These are phyloP conservation scores for Erythrobasidium hasegawianum DNA, from an alignment of 1,284 basidiomycete species.

Conservation along the genomic window DNA sequence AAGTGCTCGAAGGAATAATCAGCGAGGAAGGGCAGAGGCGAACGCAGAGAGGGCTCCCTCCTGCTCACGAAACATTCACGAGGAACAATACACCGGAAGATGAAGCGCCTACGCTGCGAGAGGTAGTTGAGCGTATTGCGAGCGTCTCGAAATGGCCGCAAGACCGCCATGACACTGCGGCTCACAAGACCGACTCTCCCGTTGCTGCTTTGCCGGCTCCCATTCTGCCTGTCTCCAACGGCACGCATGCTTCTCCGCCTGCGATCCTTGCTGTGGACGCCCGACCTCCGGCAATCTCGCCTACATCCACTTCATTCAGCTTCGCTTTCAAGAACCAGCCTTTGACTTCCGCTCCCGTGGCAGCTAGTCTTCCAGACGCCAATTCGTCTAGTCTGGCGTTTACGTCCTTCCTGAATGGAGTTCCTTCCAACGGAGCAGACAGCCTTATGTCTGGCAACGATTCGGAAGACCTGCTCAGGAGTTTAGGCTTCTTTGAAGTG, in stretches of 20 bases:
- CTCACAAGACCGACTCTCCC: too few species aligned
- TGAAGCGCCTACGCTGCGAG: conserved; percentile 23
- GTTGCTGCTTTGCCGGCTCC: too few species aligned
- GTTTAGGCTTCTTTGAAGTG: conserved; percentile 33
- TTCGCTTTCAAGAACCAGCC: too few species aligned
- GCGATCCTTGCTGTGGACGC: background rate
- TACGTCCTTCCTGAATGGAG: background rate
- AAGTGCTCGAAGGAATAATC: conserved; percentile 28
- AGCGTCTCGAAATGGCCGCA: conserved; percentile 25
- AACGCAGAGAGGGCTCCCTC: conserved; percentile 16
- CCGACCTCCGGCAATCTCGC: conserved; percentile 1
- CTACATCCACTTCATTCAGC: conserved; percentile 2
- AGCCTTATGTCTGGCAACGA: conserved; percentile 16
- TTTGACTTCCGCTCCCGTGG: too few species aligned
- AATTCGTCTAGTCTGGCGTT: background rate
- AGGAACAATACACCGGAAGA: conserved; percentile 25
- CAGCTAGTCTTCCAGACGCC: too few species aligned
- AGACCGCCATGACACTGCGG: conserved; percentile 1
- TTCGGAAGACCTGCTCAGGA: conserved; percentile 26
- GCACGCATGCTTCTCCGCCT: background rate
- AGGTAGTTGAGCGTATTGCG: conserved; percentile 28
- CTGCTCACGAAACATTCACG: conserved; percentile 22
- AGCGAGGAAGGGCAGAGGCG: conserved; percentile 33
- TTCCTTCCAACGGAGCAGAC: background rate
- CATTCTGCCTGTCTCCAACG: background rate